Conservation (phyloP, 768 basidiomycete species). For the Hortiboletus campestris region DNA sequence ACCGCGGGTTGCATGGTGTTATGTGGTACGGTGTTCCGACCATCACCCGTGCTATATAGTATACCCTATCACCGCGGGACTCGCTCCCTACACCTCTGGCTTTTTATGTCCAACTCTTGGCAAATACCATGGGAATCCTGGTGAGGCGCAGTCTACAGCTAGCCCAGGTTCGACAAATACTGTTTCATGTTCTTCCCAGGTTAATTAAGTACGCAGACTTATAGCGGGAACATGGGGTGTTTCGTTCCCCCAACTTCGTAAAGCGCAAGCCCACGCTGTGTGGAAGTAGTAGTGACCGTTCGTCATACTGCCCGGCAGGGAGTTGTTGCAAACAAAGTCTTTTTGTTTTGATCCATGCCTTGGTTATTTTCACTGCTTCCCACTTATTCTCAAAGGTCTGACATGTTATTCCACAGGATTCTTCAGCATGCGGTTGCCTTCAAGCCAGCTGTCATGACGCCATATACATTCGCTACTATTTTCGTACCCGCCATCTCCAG, state of each 20-base stretch:
- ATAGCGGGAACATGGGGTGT: too few relatives aligned
- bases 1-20: too few relatives aligned
- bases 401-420: constrained; percentile 7
- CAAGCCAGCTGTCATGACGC: constrained; percentile 18
- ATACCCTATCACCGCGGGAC: too few relatives aligned
- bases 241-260: not conserved
- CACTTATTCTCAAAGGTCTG: not conserved
- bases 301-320: not conserved
- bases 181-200: too few relatives aligned
- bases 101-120: too few relatives aligned
- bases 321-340: not conserved
- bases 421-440: constrained; percentile 13
- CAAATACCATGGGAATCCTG: too few relatives aligned
- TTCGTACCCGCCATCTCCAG: constrained; percentile 42
- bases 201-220: too few relatives aligned
- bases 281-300: not conserved
- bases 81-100: too few relatives aligned
- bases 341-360: constrained; percentile 2
- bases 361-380: constrained; percentile 8
- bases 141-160: too few relatives aligned
- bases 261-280: not conserved
- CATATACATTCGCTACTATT: constrained; percentile 32
- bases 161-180: too few relatives aligned
- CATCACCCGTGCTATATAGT: too few relatives aligned
- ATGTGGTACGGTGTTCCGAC: too few relatives aligned